Conservation (phyloP, 306 rosid genomes). For the Medicago lupulina region DNA sequence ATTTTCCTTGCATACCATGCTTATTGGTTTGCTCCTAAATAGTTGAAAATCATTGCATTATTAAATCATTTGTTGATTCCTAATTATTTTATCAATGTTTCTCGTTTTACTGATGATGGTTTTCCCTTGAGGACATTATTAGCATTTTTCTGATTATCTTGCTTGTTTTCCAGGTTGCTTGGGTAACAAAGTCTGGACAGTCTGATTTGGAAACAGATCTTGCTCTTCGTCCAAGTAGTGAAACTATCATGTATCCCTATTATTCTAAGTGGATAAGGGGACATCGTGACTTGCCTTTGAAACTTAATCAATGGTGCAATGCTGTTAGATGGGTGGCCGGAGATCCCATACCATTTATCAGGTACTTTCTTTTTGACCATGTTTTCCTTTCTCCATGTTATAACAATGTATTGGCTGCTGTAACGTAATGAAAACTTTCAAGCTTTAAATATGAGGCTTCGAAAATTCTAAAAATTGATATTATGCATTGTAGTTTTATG, state of each 20-base stretch:
- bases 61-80: neutral
- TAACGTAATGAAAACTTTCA: neutral
- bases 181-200: constrained; percentile 92
- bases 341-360: constrained; percentile 97
- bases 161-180: constrained; percentile 71
- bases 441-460: constrained; percentile 57
- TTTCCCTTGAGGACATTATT: constrained; percentile 20
- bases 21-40: neutral
- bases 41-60: neutral
- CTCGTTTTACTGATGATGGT: neutral
- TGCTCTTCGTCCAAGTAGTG: constrained; percentile 99
- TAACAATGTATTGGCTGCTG: constrained; percentile 12
- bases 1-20: neutral
- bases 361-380: constrained; percentile 46
- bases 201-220: constrained; percentile 75
- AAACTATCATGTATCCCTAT: constrained; percentile 97
- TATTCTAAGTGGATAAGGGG: constrained; percentile 98
- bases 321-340: constrained; percentile 98
- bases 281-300: constrained; percentile 94
- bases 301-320: constrained; percentile 97
- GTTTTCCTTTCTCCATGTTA: constrained; percentile 11
- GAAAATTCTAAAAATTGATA: neutral
- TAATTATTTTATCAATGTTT: neutral
- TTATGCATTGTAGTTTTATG: neutral
- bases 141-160: constrained; percentile 7